phyloP scores from a whole-genome alignment of 352 stramenopile species.

The Pythium folliculosum region DNA sequence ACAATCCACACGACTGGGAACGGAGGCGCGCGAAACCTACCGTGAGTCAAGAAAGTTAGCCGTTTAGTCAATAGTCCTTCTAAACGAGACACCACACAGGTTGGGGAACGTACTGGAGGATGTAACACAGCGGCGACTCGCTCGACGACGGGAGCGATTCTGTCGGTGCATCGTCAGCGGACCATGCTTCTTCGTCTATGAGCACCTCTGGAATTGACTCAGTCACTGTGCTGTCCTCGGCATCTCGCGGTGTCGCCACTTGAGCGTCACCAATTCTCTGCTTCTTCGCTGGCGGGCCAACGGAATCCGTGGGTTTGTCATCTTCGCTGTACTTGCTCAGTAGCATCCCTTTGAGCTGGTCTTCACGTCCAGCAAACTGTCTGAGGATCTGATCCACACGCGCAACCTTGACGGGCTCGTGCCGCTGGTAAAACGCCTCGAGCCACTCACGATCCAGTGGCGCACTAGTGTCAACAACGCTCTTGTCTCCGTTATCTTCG shows the following conservation, averaged over 20 bases:
- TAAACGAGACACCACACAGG: background rate
- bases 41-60: too few relatives aligned
- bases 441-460: conserved; percentile 53
- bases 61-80: too few relatives aligned
- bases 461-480: conserved; percentile 24
- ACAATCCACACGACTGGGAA: conserved; percentile 61
- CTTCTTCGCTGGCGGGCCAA: conserved; percentile 28
- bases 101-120: conserved; percentile 32
- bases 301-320: background rate
- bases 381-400: conserved; percentile 54
- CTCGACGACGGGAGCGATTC: background rate
- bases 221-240: background rate
- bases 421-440: conserved; percentile 49
- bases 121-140: conserved; percentile 32
- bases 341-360: conserved; percentile 62
- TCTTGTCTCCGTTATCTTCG: conserved; percentile 25
- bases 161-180: too few relatives aligned
- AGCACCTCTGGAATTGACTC: background rate
- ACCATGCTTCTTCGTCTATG: background rate
- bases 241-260: background rate
- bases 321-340: conserved; percentile 47
- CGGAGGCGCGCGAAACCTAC: conserved; percentile 30
- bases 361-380: conserved; percentile 65
- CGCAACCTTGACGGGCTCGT: conserved; percentile 52
- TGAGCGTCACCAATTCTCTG: conserved; percentile 14